These are phyloP conservation scores for Pouteria campechiana DNA, from an alignment of 179 eudicot genomes.

Conservation along the genomic window DNA sequence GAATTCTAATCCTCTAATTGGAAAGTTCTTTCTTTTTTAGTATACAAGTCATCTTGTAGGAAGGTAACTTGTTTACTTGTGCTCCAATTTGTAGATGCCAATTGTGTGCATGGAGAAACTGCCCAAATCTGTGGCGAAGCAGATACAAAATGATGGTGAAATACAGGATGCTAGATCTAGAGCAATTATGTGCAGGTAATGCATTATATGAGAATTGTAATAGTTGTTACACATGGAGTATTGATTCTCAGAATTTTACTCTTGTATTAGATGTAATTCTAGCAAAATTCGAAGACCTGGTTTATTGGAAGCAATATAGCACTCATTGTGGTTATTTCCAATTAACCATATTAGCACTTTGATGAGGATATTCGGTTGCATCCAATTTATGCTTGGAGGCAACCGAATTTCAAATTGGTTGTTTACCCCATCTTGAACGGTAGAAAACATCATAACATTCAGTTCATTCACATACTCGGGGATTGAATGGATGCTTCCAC, in stretches of 20 bases:
- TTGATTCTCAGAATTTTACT: neutral
- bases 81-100: constrained; percentile 18
- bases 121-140: constrained; percentile 7
- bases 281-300: too few relatives aligned
- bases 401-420: too few relatives aligned
- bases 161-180: constrained; percentile 5
- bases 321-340: too few relatives aligned
- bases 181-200: constrained; percentile 19
- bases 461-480: too few relatives aligned
- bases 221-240: neutral
- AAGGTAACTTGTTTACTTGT: constrained; percentile 1
- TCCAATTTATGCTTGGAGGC: too few relatives aligned
- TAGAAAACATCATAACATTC: too few relatives aligned
- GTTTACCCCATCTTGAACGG: too few relatives aligned
- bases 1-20: neutral
- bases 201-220: neutral
- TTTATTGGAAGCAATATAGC: too few relatives aligned
- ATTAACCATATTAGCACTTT: too few relatives aligned
- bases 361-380: too few relatives aligned
- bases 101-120: constrained; percentile 9
- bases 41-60: neutral
- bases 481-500: too few relatives aligned
- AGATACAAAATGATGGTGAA: constrained; percentile 7
- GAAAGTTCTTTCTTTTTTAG: neutral
- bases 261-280: too few relatives aligned